phyloP scores from a whole-genome alignment of 257 asterid genomes.

The Paraleonurus japonicus region DNA sequence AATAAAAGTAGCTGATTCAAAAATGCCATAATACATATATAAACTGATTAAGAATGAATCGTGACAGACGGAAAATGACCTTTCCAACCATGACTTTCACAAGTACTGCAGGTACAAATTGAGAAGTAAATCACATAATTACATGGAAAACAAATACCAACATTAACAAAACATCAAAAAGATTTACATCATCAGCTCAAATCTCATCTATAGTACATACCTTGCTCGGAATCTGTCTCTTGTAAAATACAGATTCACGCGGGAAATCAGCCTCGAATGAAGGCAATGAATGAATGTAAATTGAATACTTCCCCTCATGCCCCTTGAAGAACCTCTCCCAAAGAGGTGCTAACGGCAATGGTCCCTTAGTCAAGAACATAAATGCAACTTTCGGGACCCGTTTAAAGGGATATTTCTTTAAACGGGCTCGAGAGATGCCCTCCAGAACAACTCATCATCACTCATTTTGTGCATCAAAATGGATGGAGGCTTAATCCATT shows the following conservation, averaged over 20 bases:
- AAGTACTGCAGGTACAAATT: not conserved
- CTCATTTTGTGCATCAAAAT: constrained; percentile 56
- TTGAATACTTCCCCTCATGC: constrained; percentile 45
- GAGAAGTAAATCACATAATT: not conserved
- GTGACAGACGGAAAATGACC: not conserved
- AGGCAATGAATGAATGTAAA: constrained; percentile 57
- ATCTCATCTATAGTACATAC: constrained; percentile 23
- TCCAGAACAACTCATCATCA: constrained; percentile 58
- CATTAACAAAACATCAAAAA: not conserved
- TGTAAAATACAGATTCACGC: constrained; percentile 47
- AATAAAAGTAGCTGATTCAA: constrained; percentile 9
- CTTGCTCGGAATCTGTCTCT: constrained; percentile 70
- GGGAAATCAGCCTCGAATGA: constrained; percentile 40
- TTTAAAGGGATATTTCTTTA: constrained; percentile 41
- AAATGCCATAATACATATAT: not conserved
- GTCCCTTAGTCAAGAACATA: constrained; percentile 71
- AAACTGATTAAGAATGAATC: not conserved
- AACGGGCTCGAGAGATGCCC: constrained; percentile 46
- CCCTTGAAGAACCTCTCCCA: constrained; percentile 75
- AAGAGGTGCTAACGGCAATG: constrained; percentile 54
- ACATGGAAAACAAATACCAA: not conserved
- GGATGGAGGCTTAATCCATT: constrained; percentile 46
- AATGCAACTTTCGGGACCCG: constrained; percentile 59
- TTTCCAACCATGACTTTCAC: not conserved
- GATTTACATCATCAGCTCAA: not conserved